These are phyloP conservation scores for Candida sanyaensis DNA, from an alignment of 1,139 yeast species.

Conservation along the genomic window DNA sequence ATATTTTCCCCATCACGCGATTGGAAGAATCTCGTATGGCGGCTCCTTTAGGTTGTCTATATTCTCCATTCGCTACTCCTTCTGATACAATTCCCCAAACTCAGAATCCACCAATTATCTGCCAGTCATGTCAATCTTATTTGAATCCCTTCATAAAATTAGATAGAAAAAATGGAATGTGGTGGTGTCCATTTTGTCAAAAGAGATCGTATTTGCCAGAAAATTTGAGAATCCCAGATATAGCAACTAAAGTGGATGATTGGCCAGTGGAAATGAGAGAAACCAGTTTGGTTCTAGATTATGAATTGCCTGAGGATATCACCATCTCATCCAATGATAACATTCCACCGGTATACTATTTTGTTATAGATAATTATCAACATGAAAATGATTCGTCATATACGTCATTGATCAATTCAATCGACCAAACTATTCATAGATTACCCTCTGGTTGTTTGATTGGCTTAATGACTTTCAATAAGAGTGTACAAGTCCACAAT, in stretches of 20 bases:
- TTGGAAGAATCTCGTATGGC: constrained; percentile 34
- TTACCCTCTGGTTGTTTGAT: constrained; percentile 26
- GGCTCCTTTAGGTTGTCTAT: constrained; percentile 42
- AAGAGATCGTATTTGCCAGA: constrained; percentile 25
- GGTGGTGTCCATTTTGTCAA: constrained; percentile 46
- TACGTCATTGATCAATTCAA: constrained; percentile 13
- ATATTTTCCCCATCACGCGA: constrained; percentile 47
- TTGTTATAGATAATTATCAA: constrained; percentile 34
- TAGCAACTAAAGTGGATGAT: constrained; percentile 16
- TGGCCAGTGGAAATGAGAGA: constrained; percentile 32
- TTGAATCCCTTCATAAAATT: constrained; percentile 33
- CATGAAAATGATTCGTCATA: constrained; percentile 27
- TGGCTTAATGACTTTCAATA: constrained; percentile 32
- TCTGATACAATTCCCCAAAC: constrained; percentile 4
- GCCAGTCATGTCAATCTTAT: constrained; percentile 29
- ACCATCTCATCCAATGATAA: constrained; percentile 9
- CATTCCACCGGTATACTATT: constrained; percentile 19
- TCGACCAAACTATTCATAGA: constrained; percentile 19
- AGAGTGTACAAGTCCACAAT: constrained; percentile 27
- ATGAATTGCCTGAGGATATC: constrained; percentile 27
- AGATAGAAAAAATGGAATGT: constrained; percentile 33
- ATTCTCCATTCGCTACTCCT: constrained; percentile 26
- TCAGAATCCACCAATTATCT: constrained; percentile 18
- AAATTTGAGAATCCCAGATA: constrained; percentile 19
- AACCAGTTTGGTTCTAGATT: constrained; percentile 27